phyloP scores from a whole-genome alignment of 495 filamentous ascomycete species.

The Alectoria sarmentosa region DNA sequence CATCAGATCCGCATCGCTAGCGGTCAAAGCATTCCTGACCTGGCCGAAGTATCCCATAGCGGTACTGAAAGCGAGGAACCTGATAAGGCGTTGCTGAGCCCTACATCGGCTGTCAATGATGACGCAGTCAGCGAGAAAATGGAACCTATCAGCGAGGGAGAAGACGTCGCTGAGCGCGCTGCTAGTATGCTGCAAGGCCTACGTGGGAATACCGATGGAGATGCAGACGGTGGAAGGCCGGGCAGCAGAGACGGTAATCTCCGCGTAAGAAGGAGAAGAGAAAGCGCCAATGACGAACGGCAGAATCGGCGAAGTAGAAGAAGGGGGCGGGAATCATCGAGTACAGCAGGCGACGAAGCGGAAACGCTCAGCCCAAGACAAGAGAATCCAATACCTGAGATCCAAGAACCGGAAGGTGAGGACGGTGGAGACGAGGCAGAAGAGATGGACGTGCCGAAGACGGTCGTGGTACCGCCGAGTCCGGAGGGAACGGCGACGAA shows the following conservation, averaged over 20 bases:
- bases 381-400: conserved; percentile 23
- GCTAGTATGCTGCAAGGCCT: conserved; percentile 77
- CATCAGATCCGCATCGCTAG: conserved; percentile 88
- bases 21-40: conserved; percentile 75
- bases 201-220: conserved; percentile 47
- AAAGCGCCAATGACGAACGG: conserved; percentile 66
- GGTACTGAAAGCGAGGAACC: conserved; percentile 26
- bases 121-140: conserved; percentile 29
- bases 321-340: conserved; percentile 36
- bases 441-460: conserved; percentile 30
- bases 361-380: conserved; percentile 22
- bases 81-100: conserved; percentile 23
- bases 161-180: conserved; percentile 77
- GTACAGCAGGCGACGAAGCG: conserved; percentile 42
- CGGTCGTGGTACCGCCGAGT: conserved; percentile 38
- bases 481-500: conserved; percentile 33
- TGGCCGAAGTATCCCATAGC: conserved; percentile 32
- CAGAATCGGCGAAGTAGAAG: conserved; percentile 46
- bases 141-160: conserved; percentile 48
- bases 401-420: conserved; percentile 27
- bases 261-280: conserved; percentile 51
- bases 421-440: conserved; percentile 20
- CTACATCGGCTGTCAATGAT: conserved; percentile 28
- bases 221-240: conserved; percentile 46
- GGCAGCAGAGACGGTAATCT: conserved; percentile 39